Conservation (phyloP, 1,139 yeast genomes). For the Lodderomyces margitis region DNA sequence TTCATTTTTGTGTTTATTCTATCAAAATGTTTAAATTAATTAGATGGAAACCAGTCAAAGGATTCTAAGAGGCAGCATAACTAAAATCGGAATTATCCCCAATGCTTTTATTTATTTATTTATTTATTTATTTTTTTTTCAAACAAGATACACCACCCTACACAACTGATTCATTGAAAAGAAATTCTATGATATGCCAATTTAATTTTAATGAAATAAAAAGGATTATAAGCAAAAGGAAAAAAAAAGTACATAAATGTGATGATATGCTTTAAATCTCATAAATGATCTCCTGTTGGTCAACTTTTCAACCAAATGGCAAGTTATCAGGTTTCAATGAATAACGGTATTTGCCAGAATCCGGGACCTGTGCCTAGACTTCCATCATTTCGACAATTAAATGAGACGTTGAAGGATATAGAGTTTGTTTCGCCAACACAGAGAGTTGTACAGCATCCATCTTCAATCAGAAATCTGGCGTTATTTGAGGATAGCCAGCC, state of each 20-base stretch:
- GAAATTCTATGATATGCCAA: slow-evolving; percentile 11
- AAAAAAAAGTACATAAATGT: background rate
- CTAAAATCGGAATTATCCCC: slow-evolving; percentile 3
- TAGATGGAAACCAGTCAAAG: too few species aligned
- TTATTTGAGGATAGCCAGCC: slow-evolving; percentile 3
- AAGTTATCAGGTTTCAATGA: slow-evolving; percentile 8
- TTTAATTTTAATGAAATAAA: slow-evolving; percentile 2
- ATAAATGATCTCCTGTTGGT: background rate
- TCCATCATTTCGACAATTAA: slow-evolving; percentile 18
- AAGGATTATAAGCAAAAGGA: background rate
- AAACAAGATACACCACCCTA: slow-evolving; percentile 2
- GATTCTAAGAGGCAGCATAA: slow-evolving; percentile 2
- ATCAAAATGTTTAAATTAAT: background rate
- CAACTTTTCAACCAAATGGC: background rate
- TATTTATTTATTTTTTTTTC: background rate
- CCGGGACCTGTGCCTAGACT: slow-evolving; percentile 13
- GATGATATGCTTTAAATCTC: background rate
- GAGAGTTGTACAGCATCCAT: slow-evolving; percentile 5
- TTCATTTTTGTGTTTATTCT: background rate
- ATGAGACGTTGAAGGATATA: slow-evolving; percentile 13
- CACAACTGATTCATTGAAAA: background rate
- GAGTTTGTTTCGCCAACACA: slow-evolving; percentile 6
- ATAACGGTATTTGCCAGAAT: slow-evolving; percentile 9
- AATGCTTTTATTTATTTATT: background rate
- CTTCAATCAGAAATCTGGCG: slow-evolving; percentile 5